A percentile compares a stretch with the other conserved stretches of the same genome.
Conservation (phyloP, 139 green algal species). For the Closterium sp. region DNA sequence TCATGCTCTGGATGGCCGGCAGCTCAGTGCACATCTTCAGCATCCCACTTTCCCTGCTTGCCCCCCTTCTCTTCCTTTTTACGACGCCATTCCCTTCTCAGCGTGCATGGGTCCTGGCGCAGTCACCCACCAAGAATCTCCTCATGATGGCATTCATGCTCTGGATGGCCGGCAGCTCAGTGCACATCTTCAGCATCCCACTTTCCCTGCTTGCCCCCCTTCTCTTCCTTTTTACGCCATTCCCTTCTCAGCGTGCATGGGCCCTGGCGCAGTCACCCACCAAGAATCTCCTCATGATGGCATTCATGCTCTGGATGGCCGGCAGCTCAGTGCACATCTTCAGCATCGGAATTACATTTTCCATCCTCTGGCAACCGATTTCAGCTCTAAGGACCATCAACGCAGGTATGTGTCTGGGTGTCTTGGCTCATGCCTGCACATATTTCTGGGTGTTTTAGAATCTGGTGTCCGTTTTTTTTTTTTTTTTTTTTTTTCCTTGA, state of each 20-base stretch:
- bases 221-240: no score
- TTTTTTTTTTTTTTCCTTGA: no score
- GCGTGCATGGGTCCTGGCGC: conserved; percentile 50
- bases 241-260: conserved; percentile 40
- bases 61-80: no score
- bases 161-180: not conserved
- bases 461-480: no score
- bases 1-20: conserved; percentile 60
- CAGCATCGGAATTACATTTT: conserved; percentile 53
- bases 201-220: no score
- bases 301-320: conserved; percentile 52
- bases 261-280: conserved; percentile 40
- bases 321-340: conserved; percentile 53
- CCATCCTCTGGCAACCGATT: conserved; percentile 52
- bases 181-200: conserved; percentile 54
- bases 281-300: conserved; percentile 52
- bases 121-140: conserved; percentile 49
- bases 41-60: no score
- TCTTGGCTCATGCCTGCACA: no score
- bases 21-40: conserved; percentile 44
- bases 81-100: conserved; percentile 2
- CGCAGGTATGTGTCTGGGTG: not conserved
- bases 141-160: conserved; percentile 52
- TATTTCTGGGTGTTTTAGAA: no score
- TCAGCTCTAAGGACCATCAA: not conserved